Evolutionary conservation across 441 rosid species (phyloP).

Genomic region (Erodium trifolium): DNA sequence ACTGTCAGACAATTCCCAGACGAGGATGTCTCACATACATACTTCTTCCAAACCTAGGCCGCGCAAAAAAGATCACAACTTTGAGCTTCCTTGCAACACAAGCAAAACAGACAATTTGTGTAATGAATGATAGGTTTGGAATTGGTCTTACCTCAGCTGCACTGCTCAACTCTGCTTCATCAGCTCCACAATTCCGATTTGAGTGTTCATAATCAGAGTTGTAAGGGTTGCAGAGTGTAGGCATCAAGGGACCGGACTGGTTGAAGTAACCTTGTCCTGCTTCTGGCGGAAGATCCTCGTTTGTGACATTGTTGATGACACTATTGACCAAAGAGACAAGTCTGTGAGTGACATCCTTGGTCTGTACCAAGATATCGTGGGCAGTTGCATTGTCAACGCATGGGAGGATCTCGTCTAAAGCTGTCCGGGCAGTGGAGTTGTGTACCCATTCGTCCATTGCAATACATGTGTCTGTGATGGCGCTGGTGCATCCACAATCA

Average conservation of each 20-base stretch:
- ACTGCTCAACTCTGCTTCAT: background rate
- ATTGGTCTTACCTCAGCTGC: background rate
- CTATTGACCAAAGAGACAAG: constrained; percentile 31
- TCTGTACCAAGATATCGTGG: constrained; percentile 31
- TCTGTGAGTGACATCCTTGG: constrained; percentile 33
- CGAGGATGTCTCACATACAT: background rate
- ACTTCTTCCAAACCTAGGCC: background rate
- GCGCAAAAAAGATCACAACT: background rate
- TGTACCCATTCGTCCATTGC: constrained; percentile 71
- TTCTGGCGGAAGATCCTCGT: constrained; percentile 28
- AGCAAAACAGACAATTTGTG: no score
- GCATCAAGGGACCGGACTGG: constrained; percentile 62
- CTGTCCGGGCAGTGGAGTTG: constrained; percentile 50
- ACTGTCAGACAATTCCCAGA: background rate
- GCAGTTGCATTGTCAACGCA: constrained; percentile 49
- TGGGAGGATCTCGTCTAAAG: constrained; percentile 53
- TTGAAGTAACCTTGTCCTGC: constrained; percentile 37
- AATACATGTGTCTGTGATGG: constrained; percentile 54
- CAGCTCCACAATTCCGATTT: background rate
- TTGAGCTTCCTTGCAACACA: no score
- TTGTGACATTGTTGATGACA: constrained; percentile 36
- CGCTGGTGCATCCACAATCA: constrained; percentile 25
- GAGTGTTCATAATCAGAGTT: constrained; percentile 22
- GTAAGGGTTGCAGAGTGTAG: constrained; percentile 51
- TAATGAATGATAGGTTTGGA: no score